Evolutionary conservation across 805 yeast species (phyloP), one percentile per base, ranked within the genome.

Genomic region (Saccharomycodes ludwigii): DNA sequence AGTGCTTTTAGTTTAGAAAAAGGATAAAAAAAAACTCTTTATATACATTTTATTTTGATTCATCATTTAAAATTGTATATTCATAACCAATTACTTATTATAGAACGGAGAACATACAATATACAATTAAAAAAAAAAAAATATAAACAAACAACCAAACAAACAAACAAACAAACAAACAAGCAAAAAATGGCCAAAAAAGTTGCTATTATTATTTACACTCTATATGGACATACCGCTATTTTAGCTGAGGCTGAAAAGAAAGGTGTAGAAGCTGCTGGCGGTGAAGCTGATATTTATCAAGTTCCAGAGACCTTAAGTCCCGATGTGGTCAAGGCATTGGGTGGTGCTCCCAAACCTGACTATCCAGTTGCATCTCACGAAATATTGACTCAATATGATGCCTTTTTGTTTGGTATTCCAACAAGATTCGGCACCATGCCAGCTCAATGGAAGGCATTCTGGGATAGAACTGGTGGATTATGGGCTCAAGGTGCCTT

Each of bases 381-480:
- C 7, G 78, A 70, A 14, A 66, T 72, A 13, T 63, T 84, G 42
- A 50, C 58, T 3, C 59, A 65, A 40, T 79, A 76, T 63, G 94
- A 85, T 50, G 94, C 86, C 29, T 72, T 78, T 61, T 42, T 85
- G 42, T 80, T 84, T 46, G 95, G 95, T 51, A 55, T 80, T 44
- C 93, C 94, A 47, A 79, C 94, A 34, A 73, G 94, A 59, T 84
- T 61, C 52, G 95, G 95, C 58, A 71, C 66, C 54, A 58, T 66
- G 58, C 88, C 94, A 34, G 78, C 83, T 30, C 93, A 83, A 57
- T 68, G 76, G 67, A 69, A 68, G 56, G 62, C 79, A 13, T 82
- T 78, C 65, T 71, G 80, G 71, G 94, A 79, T 48, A 56, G 73
- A 35, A 76, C 86, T 27, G 91, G 91, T 51, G 74, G 74, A 21